phyloP scores from a whole-genome alignment of 495 filamentous ascomycete species.

The Oidiodendron maius region DNA sequence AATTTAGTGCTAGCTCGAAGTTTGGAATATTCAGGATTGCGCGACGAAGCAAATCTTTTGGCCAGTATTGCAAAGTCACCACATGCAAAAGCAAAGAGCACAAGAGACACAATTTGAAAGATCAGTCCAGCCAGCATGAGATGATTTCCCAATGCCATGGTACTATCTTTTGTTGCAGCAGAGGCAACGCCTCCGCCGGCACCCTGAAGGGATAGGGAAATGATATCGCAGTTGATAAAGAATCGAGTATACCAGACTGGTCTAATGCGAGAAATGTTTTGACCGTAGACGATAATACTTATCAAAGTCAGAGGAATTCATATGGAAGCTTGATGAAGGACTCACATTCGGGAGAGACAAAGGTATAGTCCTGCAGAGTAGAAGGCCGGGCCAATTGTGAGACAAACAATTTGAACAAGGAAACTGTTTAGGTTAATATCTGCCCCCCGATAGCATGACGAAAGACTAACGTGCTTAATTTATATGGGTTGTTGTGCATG shows the following conservation, averaged over 20 bases:
- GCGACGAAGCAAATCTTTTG: not conserved
- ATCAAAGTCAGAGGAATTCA: slow-evolving; percentile 15
- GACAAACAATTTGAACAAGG: slow-evolving; percentile 20
- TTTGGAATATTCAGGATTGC: not conserved
- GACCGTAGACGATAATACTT: slow-evolving; percentile 49
- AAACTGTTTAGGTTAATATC: too few relatives aligned
- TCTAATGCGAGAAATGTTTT: slow-evolving; percentile 51
- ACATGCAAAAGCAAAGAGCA: slow-evolving; percentile 33
- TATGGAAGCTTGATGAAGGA: not conserved
- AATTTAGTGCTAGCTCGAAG: not conserved
- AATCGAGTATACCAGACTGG: slow-evolving; percentile 40
- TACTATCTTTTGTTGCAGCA: slow-evolving; percentile 34
- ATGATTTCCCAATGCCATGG: slow-evolving; percentile 37
- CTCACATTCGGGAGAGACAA: slow-evolving; percentile 47
- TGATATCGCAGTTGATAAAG: slow-evolving; percentile 54
- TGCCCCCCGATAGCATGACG: not conserved
- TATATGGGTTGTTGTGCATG: slow-evolving; percentile 34
- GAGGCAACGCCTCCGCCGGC: slow-evolving; percentile 49
- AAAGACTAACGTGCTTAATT: slow-evolving; percentile 20
- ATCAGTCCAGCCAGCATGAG: slow-evolving; percentile 61
- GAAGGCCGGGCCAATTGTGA: slow-evolving; percentile 60
- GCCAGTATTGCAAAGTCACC: not conserved
- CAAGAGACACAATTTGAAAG: slow-evolving; percentile 46
- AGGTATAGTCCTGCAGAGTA: slow-evolving; percentile 56
- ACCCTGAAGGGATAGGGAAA: slow-evolving; percentile 56